Evolutionary conservation across 495 filamentous ascomycete species (phyloP), one percentile per base, ranked within the genome.

Genomic region (Xylaria castorea): DNA sequence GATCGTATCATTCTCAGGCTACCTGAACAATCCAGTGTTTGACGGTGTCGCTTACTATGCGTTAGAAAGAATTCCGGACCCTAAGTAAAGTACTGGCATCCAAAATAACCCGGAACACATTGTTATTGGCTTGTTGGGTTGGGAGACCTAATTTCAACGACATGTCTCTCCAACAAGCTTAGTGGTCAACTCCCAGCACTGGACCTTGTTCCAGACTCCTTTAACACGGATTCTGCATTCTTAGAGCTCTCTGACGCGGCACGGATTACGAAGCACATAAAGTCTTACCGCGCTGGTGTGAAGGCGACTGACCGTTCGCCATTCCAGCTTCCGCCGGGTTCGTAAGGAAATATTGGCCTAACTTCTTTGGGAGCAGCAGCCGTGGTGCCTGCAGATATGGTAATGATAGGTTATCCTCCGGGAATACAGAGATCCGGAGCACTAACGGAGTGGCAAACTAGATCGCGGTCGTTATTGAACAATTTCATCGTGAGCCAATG

Each of bases 231-330:
- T 46, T 8, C 53, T 16, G 32, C 22, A 20, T 34, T 61, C 25
- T 46, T n/a, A 18, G 20, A 60, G 22, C 58, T 48, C 32, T 16
- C 32, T 42, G n/a, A 42, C 14, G 14, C 16, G 30, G 14, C 44
- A 64, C 44, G 11, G 32, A 64, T 42, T 22, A 58, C 40, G n/a
- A 70, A 27, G 42, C 22, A 40, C 32, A 27, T 3, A n/a, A 71
- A 8, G 51, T n/a, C 46, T 48, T 42, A 11, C 20, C 27, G 18
- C 46, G 9, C 32, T 18, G 6, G 27, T 11, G 8, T 7, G 8
- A 32, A 53, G 20, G 46, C 18, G 38, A 20, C 11, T 18, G 8
- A 50, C 30, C 42, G 27, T 69, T 36, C 42, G 40, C 55, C 2
- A 48, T 25, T 48, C 42, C 14, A 61, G 67, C 50, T 60, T 50